Evolutionary conservation across 345 rosid genomes (phyloP), one percentile per base, ranked within the genome.

Genomic region (Erodium maritimum): DNA sequence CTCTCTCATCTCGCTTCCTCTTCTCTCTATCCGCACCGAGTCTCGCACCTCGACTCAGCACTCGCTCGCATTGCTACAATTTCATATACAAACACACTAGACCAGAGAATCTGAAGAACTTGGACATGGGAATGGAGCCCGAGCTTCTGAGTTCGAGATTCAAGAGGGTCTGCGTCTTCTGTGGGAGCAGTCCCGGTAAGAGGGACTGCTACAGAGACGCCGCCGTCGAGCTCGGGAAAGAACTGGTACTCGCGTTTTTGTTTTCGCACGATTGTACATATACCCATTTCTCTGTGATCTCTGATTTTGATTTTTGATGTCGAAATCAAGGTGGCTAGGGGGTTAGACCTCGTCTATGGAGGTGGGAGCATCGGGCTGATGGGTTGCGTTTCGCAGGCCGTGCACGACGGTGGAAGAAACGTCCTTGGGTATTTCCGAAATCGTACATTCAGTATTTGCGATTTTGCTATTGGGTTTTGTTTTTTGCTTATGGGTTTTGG

Each of bases 331-430:
- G 84, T 91, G 55, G 75, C 63, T 20, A 91, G 74, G 63, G 81
- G 84, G 65, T 56, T 86, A 72, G 85, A 84, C 68, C 96, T 91
- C 66, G 96, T 91, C 24, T 91, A 88, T 63, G 98, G 96, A 42
- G 98, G 98, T 61, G 98, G 97, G 18, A 91, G 97, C 58, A 79
- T 84, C 69, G 97, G 95, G 50, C 77, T 91, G 17, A 91, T 91
- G 98, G 98, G 98, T 63, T 71, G 86, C 73, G 88, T 91, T 64
- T 82, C 98, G 19, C 86, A 77, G 67, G 83, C 86, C 62, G 96
- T 91, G 59, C 82, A 84, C 69, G 69, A 58, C 16, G 93, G 83
- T 19, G 98, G 98, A 66, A 78, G 98, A 59, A 77, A 81, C 65
- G 96, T 88, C 74, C 84, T 91, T 37, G 98, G 98, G 97, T 90